These are phyloP conservation scores for Avena atlantica DNA, from an alignment of 176 grass and related monocot species.

Conservation along the genomic window DNA sequence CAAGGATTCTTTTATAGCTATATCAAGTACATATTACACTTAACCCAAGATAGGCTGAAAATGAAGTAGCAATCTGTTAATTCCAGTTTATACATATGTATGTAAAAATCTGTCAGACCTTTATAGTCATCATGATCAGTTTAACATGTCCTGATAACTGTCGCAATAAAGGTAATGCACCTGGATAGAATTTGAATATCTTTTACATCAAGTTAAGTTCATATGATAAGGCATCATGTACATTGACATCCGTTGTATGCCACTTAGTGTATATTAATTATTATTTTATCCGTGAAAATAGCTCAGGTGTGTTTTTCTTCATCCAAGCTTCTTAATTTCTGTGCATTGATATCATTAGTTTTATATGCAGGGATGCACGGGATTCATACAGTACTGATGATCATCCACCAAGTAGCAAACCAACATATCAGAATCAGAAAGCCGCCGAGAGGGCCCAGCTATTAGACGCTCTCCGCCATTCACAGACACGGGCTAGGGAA, in stretches of 20 bases:
- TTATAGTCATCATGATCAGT: neutral
- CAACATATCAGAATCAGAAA: constrained; percentile 53
- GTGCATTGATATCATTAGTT: constrained; percentile 1
- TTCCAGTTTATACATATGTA: neutral
- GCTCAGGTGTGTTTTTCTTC: neutral
- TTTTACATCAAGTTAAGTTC: neutral
- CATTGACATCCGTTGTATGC: neutral
- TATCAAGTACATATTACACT: neutral
- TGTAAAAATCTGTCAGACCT: neutral
- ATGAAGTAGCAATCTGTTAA: neutral
- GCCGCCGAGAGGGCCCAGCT: constrained; percentile 57
- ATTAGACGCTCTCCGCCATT: constrained; percentile 82
- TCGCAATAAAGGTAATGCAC: neutral
- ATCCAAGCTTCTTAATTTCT: constrained; percentile 3
- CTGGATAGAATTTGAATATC: neutral
- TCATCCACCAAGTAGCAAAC: constrained; percentile 32
- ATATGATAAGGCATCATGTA: neutral
- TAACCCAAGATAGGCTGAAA: neutral
- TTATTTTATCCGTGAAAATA: neutral
- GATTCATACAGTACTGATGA: constrained; percentile 44
- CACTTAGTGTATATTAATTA: neutral
- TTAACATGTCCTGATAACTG: neutral
- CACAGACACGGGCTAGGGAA: constrained; percentile 88
- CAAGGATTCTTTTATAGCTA: neutral
- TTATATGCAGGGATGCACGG: constrained; percentile 40